Conservation (phyloP, 1,284 basidiomycete species). For the Tylopilus orsonianus region DNA sequence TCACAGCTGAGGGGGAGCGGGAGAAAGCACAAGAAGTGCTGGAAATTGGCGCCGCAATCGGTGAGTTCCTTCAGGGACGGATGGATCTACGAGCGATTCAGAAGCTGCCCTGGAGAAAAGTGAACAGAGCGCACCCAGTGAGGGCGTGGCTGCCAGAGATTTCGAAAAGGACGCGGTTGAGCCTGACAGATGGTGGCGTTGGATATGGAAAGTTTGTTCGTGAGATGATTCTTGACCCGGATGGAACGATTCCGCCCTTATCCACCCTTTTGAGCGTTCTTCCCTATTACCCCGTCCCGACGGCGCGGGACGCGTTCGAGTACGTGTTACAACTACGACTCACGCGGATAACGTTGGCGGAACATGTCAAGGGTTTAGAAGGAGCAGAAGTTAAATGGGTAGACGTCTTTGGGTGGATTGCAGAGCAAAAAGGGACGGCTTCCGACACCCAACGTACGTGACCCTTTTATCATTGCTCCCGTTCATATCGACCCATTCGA, state of each 20-base stretch:
- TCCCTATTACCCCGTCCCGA: conserved; percentile 53
- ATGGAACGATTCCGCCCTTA: conserved; percentile 47
- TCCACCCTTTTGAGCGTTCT: conserved; percentile 50
- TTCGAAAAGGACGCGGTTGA: conserved; percentile 10
- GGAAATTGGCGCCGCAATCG: conserved; percentile 63
- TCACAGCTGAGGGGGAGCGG: conserved; percentile 83
- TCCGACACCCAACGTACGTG: conserved; percentile 30
- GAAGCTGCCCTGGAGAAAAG: conserved; percentile 19
- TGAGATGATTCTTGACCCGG: conserved; percentile 37
- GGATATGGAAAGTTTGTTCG: conserved; percentile 9
- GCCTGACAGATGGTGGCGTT: neutral
- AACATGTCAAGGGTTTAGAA: conserved; percentile 86
- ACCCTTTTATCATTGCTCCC: neutral
- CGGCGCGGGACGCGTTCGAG: conserved; percentile 68
- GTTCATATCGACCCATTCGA: neutral
- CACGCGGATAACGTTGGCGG: conserved; percentile 81
- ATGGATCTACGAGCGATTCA: conserved; percentile 20
- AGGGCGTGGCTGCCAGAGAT: conserved; percentile 5
- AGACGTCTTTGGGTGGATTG: conserved; percentile 85
- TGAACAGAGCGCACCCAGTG: conserved; percentile 5
- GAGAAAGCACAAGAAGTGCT: conserved; percentile 74
- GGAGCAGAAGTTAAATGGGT: conserved; percentile 84
- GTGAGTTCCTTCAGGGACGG: conserved; percentile 31
- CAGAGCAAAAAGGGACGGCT: conserved; percentile 49
- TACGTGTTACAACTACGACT: conserved; percentile 84